Evolutionary conservation across 768 basidiomycete species (phyloP), one percentile per base, ranked within the genome.

Genomic region (Phaeotremella skinneri): DNA sequence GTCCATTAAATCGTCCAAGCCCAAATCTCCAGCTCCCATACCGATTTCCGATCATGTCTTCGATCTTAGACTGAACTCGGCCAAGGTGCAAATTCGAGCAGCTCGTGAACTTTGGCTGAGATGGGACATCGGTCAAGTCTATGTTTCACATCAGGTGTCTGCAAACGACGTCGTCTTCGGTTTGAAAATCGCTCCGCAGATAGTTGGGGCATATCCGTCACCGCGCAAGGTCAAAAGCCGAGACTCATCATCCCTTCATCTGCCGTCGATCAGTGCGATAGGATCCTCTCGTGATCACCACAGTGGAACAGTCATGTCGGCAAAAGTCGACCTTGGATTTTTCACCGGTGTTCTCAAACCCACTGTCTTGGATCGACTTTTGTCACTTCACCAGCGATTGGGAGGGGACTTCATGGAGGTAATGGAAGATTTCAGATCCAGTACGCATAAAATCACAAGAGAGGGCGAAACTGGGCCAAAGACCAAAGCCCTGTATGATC

Each of bases 331-430:
- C 21, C 43, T 74, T 3, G 72, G 72, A 0, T 67, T 64, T 27
- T 75, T 77, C 49, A 62, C 58, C 6, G 74, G 74, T 26, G 60
- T 70, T 0, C 54, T 75, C 50, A 74, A 75, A 49, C 76, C 76
- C 2, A 68, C 63, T 21, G 61, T 72, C 0, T 64, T 77, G 16
- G 74, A 77, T 49, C 58, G 70, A 39, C 58, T 74, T 9, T 58
- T 77, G 16, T 69, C 69, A 0, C 55, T 73, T 7, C 68, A 74
- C 52, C 68, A 71, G 49, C 60, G 60, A 9, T 52, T 75, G 2
- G 70, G 58, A 7, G 61, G 55, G 13, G 74, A 76, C 47, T 45
- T 70, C 4, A 42, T 52, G 17, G 47, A 66, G 23, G 48, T 69
- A 14, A 42, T 63, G 16, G 23, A 48, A 32, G 57, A 71, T 13